Base-by-base conservation (phyloP, 2,329 filamentous ascomycete genomes). In the Ilyonectria destructans region DNA sequence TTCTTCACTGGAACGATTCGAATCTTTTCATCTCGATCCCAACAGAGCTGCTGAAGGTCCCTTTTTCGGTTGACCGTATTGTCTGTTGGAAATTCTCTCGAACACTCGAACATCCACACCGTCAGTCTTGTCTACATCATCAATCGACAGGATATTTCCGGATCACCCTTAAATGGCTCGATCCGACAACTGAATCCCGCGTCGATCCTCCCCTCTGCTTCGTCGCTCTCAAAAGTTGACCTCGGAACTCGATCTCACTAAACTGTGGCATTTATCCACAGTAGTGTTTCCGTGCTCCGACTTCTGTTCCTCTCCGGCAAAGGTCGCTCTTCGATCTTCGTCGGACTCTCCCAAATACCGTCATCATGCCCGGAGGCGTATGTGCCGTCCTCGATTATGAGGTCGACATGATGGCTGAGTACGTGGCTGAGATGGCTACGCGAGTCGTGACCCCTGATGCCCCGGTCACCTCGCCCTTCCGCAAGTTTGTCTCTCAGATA, bases 311-410 rank as follows among this genome's bases (percentile, higher is more conserved):
- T 33, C 26, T 70, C 80, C 79, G 82, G 81, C 81, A 75, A 82
- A 83, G 81, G 76, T 83, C 80, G 62, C 54, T 37, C 31, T 65
- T 45, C 65, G 82, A 79, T 83, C 82, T 83, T 82, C 69, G 80
- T 83, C 81, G 80, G 81, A 72, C 67, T 58, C 70, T 68, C 51
- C 40, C 46, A 43, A 68, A 71, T 71, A 77, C 77, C 73, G 77
- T 76, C 84, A 90, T 83, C 77, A 90, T 90, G 88, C 85, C 88
- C 72, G 95, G 95, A 80, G 95, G 95, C 76, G 95, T 98, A 45
- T 96, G 95, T 76, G 94, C 94, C 77, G 93, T 97, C 84, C 90
- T 98, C 82, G 95, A 97, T 86, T 98, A 98, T 81, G 95, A 97
- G 83, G 96, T 97, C 90, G 94, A 97, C 80, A 87, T 93, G 81